phyloP scores from a whole-genome alignment of 352 stramenopile species.

The Phytophthora hybrid region DNA sequence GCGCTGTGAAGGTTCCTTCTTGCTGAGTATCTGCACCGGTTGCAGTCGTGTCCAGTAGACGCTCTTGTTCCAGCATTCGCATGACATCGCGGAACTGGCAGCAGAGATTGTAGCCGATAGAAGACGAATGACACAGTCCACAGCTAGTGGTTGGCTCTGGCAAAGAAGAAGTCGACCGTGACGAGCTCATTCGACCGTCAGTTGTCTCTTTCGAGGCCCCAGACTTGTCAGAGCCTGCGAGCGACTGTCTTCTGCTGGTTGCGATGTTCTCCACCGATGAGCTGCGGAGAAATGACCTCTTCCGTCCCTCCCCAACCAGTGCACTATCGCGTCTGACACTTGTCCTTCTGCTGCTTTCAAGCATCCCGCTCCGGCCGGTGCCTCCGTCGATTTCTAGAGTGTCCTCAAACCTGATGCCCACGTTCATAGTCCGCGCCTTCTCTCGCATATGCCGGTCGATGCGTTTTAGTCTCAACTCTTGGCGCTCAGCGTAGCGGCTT shows the following conservation, averaged over 20 bases:
- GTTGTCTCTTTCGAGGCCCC: neutral
- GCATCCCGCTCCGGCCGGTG: slow-evolving; percentile 8
- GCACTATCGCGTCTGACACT: neutral
- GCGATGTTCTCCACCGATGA: slow-evolving; percentile 15
- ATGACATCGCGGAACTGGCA: slow-evolving; percentile 68
- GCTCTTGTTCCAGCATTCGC: slow-evolving; percentile 49
- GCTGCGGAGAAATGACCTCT: slow-evolving; percentile 11
- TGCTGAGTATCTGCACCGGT: neutral
- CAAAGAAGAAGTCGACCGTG: neutral
- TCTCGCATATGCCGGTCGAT: slow-evolving; percentile 54
- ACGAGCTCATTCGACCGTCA: neutral
- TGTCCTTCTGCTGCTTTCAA: slow-evolving; percentile 3
- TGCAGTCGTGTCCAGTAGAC: slow-evolving; percentile 9
- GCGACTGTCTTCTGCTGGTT: slow-evolving; percentile 2
- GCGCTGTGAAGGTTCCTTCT: slow-evolving; percentile 22
- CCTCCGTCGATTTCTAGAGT: neutral
- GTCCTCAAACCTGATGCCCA: slow-evolving; percentile 16
- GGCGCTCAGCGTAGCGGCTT: slow-evolving; percentile 47
- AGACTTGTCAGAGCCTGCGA: slow-evolving; percentile 1
- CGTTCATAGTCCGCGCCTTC: slow-evolving; percentile 57
- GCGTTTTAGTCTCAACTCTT: slow-evolving; percentile 50
- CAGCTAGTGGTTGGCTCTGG: slow-evolving; percentile 25
- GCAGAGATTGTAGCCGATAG: slow-evolving; percentile 72
- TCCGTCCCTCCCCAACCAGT: neutral
- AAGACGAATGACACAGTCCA: slow-evolving; percentile 63